A percentile compares a stretch with the other conserved stretches of the same genome.
These are phyloP conservation scores for Saccharomycopsis synnaedendra DNA, from an alignment of 805 yeast genomes.

Conservation along the genomic window DNA sequence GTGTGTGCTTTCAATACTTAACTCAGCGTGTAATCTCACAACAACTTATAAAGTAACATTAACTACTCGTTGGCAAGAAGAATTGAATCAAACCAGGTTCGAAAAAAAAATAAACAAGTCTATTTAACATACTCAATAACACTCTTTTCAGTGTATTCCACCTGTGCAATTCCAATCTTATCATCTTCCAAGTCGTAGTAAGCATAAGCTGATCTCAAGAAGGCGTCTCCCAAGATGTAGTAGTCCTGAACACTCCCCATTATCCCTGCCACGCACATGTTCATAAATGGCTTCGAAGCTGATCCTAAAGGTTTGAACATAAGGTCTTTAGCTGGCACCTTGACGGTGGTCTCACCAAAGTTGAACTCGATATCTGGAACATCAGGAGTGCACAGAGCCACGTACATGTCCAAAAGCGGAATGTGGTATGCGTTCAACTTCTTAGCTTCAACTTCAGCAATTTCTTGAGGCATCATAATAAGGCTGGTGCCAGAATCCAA, in stretches of 20 bases:
- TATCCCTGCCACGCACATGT: constrained; percentile 35
- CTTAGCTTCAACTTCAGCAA: constrained; percentile 18
- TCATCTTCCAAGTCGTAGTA: constrained; percentile 41
- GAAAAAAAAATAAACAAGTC: background rate
- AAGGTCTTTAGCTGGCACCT: constrained; percentile 34
- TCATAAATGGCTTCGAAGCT: background rate
- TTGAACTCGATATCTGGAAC: constrained; percentile 31
- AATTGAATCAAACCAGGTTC: too few species aligned
- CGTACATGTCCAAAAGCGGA: constrained; percentile 31
- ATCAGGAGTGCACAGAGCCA: constrained; percentile 32
- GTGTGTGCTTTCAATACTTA: background rate
- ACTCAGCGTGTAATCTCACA: too few species aligned
- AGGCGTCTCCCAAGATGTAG: constrained; percentile 41
- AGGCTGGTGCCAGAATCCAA: constrained; percentile 53
- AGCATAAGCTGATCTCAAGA: constrained; percentile 40
- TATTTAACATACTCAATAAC: constrained; percentile 14
- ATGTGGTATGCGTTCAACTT: constrained; percentile 24
- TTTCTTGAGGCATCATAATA: constrained; percentile 30
- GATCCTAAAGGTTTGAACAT: constrained; percentile 12
- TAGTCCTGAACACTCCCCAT: constrained; percentile 24
- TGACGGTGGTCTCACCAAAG: constrained; percentile 47
- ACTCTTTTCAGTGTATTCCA: constrained; percentile 21
- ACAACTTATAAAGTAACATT: too few species aligned
- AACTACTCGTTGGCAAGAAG: too few species aligned
- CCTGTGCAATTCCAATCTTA: constrained; percentile 37